Base-by-base conservation (phyloP, 2,329 filamentous ascomycete species). In the Furcasterigmium furcatum region DNA sequence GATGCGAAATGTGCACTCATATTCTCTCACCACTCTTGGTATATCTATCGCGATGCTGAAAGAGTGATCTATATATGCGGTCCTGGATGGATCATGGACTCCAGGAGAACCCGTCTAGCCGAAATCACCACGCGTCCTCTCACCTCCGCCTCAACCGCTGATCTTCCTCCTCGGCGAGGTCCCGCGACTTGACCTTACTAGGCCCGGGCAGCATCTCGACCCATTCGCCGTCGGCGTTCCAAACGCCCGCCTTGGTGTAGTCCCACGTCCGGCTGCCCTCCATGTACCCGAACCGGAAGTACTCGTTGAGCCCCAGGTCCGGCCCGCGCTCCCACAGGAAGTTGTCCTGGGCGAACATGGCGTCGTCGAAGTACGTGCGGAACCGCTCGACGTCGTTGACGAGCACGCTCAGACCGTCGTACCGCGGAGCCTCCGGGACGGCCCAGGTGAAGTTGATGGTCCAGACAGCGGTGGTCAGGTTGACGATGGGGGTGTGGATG, bases 381-480 rank as follows among this genome's bases (percentile, higher is more conserved):
- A 85, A 91, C 18, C 88, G 73, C 65, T 95, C 89, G 1, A 95
- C 89, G 55, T 95, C 89, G 58, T 95, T 94, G 52, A 95, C 87
- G 0, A 95, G 70, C 14, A 94, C 77, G 58, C 85, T 89, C 48
- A 95, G 77, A 12, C 88, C 89, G 55, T 92, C 86, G 54, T 83
- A 89, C 19, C 74, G 68, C 9, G 72, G 66, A 52, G 68, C 66
- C 3, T 69, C 52, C 27, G 51, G 67, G 29, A 62, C 49, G 3
- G 66, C 65, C 80, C 77, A 84, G 3, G 62, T 62, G 49, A 82
- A 88, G 1, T 79, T 77, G 51, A 91, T 88, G 10, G 76, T 85
- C 43, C 87, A 87, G 43, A 79, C 70, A 4, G 68, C 65, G n/a
- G n/a, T 19, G 9, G 34, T 36, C 14, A 43, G 41, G 21, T 36